These are phyloP conservation scores for Ensete glaucum DNA, from an alignment of 176 grass and related monocot genomes.

Conservation along the genomic window DNA sequence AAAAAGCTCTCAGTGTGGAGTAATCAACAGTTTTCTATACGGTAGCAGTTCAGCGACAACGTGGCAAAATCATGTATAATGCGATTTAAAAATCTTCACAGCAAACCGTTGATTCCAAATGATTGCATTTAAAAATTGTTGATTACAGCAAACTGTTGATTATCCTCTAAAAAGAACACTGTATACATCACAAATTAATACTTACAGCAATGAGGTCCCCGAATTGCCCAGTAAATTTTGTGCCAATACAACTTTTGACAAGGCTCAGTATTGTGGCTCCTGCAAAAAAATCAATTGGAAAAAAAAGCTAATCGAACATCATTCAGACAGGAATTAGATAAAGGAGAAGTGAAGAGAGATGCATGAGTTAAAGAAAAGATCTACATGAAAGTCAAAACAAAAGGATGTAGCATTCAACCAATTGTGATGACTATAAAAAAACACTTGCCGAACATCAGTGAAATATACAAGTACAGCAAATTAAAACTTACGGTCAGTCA, in stretches of 20 bases:
- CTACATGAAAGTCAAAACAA: background rate
- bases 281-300: conserved; percentile 20
- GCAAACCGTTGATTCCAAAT: too few relatives aligned
- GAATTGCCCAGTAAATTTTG: conserved; percentile 97
- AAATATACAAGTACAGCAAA: background rate
- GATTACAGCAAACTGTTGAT: too few relatives aligned
- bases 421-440: background rate
- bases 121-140: too few relatives aligned
- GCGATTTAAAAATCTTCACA: too few relatives aligned
- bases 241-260: conserved; percentile 85
- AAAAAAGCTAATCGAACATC: conserved; percentile 6
- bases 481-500: conserved; percentile 78
- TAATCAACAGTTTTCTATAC: too few relatives aligned
- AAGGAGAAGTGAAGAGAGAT: background rate
- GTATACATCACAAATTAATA: conserved; percentile 5
- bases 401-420: background rate
- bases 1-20: too few relatives aligned
- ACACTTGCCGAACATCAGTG: background rate
- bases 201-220: conserved; percentile 94
- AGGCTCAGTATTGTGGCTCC: conserved; percentile 52
- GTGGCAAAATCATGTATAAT: too few relatives aligned
- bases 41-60: too few relatives aligned
- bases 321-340: background rate
- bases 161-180: background rate
- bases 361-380: background rate